These are phyloP conservation scores for Gorgonomyces haynaldii DNA, from an alignment of 192 early-diverging fungal genomes.

Conservation along the genomic window DNA sequence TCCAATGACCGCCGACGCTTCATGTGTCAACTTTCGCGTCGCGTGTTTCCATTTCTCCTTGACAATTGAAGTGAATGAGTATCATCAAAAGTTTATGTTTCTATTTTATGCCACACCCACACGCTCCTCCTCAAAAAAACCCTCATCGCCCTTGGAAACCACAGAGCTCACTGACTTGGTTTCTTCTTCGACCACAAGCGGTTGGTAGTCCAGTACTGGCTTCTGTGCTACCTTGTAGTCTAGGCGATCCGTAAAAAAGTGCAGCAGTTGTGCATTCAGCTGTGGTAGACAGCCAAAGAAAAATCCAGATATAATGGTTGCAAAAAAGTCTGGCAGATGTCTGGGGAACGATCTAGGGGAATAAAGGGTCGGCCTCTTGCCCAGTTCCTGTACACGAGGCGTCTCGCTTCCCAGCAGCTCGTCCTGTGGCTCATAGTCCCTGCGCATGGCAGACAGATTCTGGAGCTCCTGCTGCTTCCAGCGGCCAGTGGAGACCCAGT, in stretches of 20 bases:
- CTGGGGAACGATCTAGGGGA: conserved; percentile 15
- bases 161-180: too few relatives aligned
- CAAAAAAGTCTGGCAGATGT: conserved; percentile 29
- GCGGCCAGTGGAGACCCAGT: conserved; percentile 36
- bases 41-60: too few relatives aligned
- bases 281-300: conserved; percentile 35
- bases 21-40: too few relatives aligned
- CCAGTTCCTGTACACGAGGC: conserved; percentile 28
- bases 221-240: conserved; percentile 47
- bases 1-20: too few relatives aligned
- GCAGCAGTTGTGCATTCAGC: conserved; percentile 37
- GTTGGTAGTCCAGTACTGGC: conserved; percentile 29
- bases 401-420: background rate
- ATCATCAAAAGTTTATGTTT: too few relatives aligned
- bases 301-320: conserved; percentile 24
- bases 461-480: conserved; percentile 30
- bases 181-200: too few relatives aligned
- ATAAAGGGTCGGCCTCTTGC: conserved; percentile 24
- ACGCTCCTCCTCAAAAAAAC: too few relatives aligned
- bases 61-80: too few relatives aligned
- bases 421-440: background rate
- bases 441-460: conserved; percentile 15
- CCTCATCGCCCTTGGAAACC: too few relatives aligned
- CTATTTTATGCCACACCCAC: too few relatives aligned
- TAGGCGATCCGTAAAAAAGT: conserved; percentile 35